Percentiles rank a stretch among this genome's conserved stretches.
Conservation (phyloP, 805 yeast species). For the Sugiyamaella qingdaonensis region DNA sequence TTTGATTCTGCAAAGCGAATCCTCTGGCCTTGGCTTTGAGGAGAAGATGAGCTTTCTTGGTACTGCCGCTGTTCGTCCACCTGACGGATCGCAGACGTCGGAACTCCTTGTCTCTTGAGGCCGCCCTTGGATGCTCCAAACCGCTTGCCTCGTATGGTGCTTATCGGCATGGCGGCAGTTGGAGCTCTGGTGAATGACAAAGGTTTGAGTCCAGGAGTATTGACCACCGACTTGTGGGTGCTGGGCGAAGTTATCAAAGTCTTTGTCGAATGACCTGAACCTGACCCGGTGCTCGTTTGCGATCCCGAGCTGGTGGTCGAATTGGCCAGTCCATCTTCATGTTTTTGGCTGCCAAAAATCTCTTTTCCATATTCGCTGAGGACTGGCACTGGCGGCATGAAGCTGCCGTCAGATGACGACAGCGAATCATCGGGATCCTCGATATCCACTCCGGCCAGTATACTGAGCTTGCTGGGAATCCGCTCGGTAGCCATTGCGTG, state of each 20-base stretch:
- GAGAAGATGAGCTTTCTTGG: neutral
- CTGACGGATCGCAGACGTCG: neutral
- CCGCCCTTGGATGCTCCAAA: constrained; percentile 6
- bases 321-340: neutral
- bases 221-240: neutral
- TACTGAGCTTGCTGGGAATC: neutral
- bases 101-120: neutral
- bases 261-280: neutral
- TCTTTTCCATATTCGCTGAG: constrained; percentile 57
- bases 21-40: neutral
- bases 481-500: neutral
- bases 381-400: constrained; percentile 60
- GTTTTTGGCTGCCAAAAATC: constrained; percentile 35
- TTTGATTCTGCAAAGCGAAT: constrained; percentile 15
- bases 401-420: constrained; percentile 42
- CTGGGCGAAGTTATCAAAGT: neutral
- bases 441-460: neutral
- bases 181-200: constrained; percentile 11
- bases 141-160: constrained; percentile 12
- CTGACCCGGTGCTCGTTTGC: neutral
- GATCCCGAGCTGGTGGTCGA: neutral
- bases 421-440: constrained; percentile 36
- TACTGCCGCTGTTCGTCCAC: neutral
- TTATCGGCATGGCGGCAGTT: constrained; percentile 7
- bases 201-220: neutral